Evolutionary conservation across 345 rosid genomes (phyloP).

Genomic region (Corchorus capsularis): DNA sequence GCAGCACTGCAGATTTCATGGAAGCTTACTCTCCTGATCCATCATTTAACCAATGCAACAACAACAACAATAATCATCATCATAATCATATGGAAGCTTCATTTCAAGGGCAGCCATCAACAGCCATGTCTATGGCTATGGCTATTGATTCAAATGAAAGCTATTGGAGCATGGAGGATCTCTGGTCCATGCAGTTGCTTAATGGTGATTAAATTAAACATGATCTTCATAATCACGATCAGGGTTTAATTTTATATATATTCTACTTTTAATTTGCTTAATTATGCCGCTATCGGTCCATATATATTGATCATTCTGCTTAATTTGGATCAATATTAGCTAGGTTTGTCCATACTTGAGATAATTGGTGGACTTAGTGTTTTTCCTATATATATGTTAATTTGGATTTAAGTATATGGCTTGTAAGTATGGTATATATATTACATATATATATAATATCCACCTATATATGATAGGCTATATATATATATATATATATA

Average conservation of each 20-base stretch:
- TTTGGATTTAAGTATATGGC: constrained; percentile 3
- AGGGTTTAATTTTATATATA: not conserved
- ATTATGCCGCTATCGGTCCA: not conserved
- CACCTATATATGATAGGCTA: not conserved
- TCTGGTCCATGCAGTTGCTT: constrained; percentile 78
- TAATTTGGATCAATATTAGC: not conserved
- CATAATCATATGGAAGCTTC: constrained; percentile 6
- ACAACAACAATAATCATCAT: not conserved
- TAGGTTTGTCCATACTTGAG: not conserved
- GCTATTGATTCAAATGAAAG: constrained; percentile 49
- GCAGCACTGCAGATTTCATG: constrained; percentile 41
- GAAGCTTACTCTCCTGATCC: constrained; percentile 51
- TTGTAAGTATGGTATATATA: constrained; percentile 5
- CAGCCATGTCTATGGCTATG: not conserved
- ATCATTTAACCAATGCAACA: constrained; percentile 31
- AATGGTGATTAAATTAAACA: constrained; percentile 27
- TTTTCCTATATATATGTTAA: too few relatives aligned
- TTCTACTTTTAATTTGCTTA: not conserved
- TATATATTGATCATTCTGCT: not conserved
- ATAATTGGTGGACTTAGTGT: not conserved
- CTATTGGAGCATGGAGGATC: constrained; percentile 84
- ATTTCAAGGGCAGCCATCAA: constrained; percentile 19
- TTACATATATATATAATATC: not conserved
- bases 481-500: not conserved
- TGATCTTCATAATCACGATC: too few relatives aligned